A percentile compares a stretch with the other conserved stretches of the same genome.
These are phyloP conservation scores for Fusarium mangiferae DNA, from an alignment of 2,329 filamentous ascomycete genomes.

Conservation along the genomic window DNA sequence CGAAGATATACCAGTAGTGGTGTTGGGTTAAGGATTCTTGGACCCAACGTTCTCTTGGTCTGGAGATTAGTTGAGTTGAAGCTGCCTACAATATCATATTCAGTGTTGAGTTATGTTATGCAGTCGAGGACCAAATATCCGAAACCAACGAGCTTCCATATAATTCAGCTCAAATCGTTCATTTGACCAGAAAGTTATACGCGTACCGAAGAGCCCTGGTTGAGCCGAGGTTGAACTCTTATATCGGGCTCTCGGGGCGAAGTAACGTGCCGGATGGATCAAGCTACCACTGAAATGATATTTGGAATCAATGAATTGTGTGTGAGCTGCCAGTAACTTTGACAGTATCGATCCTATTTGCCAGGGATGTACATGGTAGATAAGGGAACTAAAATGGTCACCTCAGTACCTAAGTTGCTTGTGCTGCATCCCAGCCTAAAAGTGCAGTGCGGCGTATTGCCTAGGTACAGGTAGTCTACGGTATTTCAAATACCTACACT, in stretches of 20 bases:
- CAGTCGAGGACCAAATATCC: background rate
- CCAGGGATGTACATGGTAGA: background rate
- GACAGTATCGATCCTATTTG: background rate
- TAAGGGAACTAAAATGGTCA: background rate
- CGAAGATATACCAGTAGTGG: too few species aligned
- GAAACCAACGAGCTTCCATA: too few species aligned
- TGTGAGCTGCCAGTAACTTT: background rate
- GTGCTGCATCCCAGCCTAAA: background rate
- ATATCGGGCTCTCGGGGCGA: slow-evolving; percentile 3
- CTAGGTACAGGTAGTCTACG: background rate
- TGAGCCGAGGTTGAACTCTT: slow-evolving; percentile 1
- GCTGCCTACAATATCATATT: background rate
- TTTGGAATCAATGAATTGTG: slow-evolving; percentile 1
- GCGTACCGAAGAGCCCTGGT: background rate
- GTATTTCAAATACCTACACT: background rate
- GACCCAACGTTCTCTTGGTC: background rate
- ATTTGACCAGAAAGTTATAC: background rate
- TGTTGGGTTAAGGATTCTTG: too few species aligned
- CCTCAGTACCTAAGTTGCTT: background rate
- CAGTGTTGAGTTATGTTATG: too few species aligned
- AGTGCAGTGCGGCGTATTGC: background rate
- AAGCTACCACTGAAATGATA: background rate
- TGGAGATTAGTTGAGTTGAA: too few species aligned
- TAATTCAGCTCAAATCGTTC: background rate
- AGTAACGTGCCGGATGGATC: background rate